Base-by-base conservation (phyloP, 441 rosid species). In the Mallotus japonicus region DNA sequence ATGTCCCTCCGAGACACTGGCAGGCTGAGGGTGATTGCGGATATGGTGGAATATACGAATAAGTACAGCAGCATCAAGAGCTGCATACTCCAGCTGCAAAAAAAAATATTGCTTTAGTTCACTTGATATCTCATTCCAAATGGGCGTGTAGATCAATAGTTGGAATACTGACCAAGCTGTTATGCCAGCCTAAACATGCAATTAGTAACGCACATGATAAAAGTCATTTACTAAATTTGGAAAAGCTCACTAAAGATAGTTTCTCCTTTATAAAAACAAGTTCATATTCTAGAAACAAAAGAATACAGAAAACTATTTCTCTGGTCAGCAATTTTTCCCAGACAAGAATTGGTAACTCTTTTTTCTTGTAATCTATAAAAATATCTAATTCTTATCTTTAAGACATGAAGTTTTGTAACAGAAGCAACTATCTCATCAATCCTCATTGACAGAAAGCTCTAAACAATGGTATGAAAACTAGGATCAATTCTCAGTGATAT, bases 21-120 rank as follows among this genome's bases (percentile, higher is more conserved):
- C 78, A 67, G 81, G 77, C 79, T 77, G 87, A 77, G 88, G 81
- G 53, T 81, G 84, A 65, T 77, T 75, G 0, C 81, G 76, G 17
- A 87, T 76, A 70, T 80, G 87, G 66, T 71, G 76, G 80, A 95
- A 95, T 80, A 91, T 88, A 86, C 86, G 91, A 77, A 91, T 28
- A 67, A 90, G 90, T 71, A 92, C 96, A 34, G 84, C 97, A 60
- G 98, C 99, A 81, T 95, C 97, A 5, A 94, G 87, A 6, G 99
- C 97, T 5, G 97, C 98, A 78, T 92, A 92, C 86, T 95, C 97
- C 58, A 91, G 88, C 95, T 95, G 96, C 81, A 76, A 13, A 37
- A 62, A 62, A 24, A 73, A 13, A 24, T 40, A 19, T 17, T 42
- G 28, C 17, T 59, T 60, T 58, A 76, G 73, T 54, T 51, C 20